These are phyloP conservation scores for Penicillium egyptiacum DNA, from an alignment of 495 filamentous ascomycete genomes.

Conservation along the genomic window DNA sequence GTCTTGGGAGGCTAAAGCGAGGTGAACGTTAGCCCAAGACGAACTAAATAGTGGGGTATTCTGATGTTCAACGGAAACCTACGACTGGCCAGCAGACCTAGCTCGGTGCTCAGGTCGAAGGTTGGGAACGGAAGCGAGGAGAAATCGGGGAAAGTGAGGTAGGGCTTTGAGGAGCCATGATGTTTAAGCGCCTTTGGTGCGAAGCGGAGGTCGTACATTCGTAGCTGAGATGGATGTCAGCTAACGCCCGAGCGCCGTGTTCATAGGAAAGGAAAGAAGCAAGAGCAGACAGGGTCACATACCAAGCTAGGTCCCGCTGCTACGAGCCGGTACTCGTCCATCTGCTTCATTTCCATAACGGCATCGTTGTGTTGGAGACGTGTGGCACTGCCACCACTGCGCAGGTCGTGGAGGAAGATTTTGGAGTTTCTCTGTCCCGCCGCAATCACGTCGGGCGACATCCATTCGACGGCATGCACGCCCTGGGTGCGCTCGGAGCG, in stretches of 20 bases:
- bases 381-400: slow-evolving; percentile 33
- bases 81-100: slow-evolving; percentile 44
- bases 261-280: not conserved
- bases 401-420: slow-evolving; percentile 41
- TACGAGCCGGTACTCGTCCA: slow-evolving; percentile 40
- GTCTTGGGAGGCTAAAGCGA: slow-evolving; percentile 31
- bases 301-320: slow-evolving; percentile 41
- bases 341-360: slow-evolving; percentile 38
- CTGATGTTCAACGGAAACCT: slow-evolving; percentile 7
- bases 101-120: slow-evolving; percentile 41
- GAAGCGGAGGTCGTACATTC: slow-evolving; percentile 50
- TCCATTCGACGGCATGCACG: slow-evolving; percentile 44
- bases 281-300: slow-evolving; percentile 10
- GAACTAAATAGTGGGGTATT: not conserved
- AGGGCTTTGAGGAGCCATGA: slow-evolving; percentile 38
- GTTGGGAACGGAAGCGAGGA: slow-evolving; percentile 27
- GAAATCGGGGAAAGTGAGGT: slow-evolving; percentile 38
- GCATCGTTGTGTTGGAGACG: slow-evolving; percentile 38
- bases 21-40: not conserved
- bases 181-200: slow-evolving; percentile 32
- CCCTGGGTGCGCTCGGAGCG: not conserved
- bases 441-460: slow-evolving; percentile 38
- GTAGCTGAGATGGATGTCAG: slow-evolving; percentile 29
- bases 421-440: slow-evolving; percentile 39
- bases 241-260: not conserved